phyloP scores from a whole-genome alignment of 2,329 filamentous ascomycete species.

The Monosporascus sp. region DNA sequence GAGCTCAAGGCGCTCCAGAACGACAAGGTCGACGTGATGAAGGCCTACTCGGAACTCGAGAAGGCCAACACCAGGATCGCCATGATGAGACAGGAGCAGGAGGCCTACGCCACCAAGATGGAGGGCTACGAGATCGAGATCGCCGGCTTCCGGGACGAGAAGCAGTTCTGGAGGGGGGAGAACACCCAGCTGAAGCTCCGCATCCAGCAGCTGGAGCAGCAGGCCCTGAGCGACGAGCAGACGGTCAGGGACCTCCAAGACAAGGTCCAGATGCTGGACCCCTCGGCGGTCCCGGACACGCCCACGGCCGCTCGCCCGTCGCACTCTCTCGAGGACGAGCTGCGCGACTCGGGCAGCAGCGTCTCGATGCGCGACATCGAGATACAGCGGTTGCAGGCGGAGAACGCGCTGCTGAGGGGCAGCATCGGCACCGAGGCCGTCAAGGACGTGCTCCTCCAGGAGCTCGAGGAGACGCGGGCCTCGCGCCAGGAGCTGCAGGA shows the following conservation, averaged over 20 bases:
- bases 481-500: conserved; percentile 47
- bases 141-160: conserved; percentile 38
- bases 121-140: conserved; percentile 32
- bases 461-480: conserved; percentile 50
- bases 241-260: conserved; percentile 57
- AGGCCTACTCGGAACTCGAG: conserved; percentile 30
- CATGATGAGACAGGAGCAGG: conserved; percentile 27
- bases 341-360: conserved; percentile 42
- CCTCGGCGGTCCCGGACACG: conserved; percentile 18
- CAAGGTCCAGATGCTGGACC: conserved; percentile 39
- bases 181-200: conserved; percentile 37
- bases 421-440: conserved; percentile 50
- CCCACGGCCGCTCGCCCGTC: conserved; percentile 31
- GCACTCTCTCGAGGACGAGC: conserved; percentile 51
- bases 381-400: conserved; percentile 54
- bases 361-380: conserved; percentile 42
- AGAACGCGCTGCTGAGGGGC: conserved; percentile 54
- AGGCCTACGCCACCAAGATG: conserved; percentile 28
- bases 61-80: conserved; percentile 29
- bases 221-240: conserved; percentile 38
- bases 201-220: conserved; percentile 26
- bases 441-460: conserved; percentile 47
- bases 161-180: conserved; percentile 36
- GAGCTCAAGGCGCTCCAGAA: conserved; percentile 52
- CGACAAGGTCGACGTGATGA: conserved; percentile 48